Conservation (phyloP, 108 stramenopile species). For the Seminavis robusta region DNA sequence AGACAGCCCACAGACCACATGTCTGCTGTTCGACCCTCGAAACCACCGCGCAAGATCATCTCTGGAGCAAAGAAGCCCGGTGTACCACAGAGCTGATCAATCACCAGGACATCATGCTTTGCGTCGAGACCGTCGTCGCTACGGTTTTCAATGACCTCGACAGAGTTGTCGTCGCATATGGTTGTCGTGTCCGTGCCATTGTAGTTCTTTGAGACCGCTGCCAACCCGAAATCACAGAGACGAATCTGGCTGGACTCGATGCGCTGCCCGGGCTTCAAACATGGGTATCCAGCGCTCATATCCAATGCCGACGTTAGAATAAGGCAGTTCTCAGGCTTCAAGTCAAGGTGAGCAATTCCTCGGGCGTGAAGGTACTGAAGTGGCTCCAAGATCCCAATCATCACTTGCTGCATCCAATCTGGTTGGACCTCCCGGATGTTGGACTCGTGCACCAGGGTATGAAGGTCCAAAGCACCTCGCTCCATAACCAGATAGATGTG, state of each 20-base stretch:
- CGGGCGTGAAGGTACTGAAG: slow-evolving; percentile 26
- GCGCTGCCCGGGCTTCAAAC: no score
- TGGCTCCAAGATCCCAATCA: slow-evolving; percentile 33
- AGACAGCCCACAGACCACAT: slow-evolving; percentile 73
- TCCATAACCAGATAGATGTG: slow-evolving; percentile 92
- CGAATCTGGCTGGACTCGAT: slow-evolving; percentile 22
- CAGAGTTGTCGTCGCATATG: no score
- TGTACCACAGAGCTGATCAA: no score
- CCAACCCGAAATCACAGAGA: slow-evolving; percentile 70
- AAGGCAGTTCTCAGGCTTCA: slow-evolving; percentile 60
- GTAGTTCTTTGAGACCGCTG: slow-evolving; percentile 40
- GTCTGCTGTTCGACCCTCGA: slow-evolving; percentile 50
- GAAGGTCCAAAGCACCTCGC: slow-evolving; percentile 28
- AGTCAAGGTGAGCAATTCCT: slow-evolving; percentile 36
- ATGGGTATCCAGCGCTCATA: no score
- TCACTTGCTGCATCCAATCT: slow-evolving; percentile 16
- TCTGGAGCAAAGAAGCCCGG: slow-evolving; percentile 78
- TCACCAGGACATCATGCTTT: no score
- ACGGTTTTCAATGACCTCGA: no score
- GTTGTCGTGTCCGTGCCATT: no score
- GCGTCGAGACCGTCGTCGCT: no score
- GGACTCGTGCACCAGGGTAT: slow-evolving; percentile 20
- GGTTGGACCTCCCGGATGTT: slow-evolving; percentile 19
- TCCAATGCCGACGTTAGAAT: slow-evolving; percentile 11
- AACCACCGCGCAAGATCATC: slow-evolving; percentile 43